These are phyloP conservation scores for Sanghuangporus weigelae DNA, from an alignment of 1,284 basidiomycete genomes.

Conservation along the genomic window DNA sequence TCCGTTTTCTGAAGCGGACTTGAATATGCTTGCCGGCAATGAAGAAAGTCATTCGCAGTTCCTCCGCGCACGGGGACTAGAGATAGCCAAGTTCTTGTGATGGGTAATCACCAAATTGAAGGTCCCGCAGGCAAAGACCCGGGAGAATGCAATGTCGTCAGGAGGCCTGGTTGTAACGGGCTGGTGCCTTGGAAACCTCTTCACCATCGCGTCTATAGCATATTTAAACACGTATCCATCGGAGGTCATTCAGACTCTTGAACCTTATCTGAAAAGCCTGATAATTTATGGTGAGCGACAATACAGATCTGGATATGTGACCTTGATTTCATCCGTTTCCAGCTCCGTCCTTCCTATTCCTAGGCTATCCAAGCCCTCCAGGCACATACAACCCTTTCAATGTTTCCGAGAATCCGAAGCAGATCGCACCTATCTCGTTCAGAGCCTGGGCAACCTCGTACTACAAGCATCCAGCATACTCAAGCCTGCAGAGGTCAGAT, in stretches of 20 bases:
- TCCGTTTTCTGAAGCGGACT: slow-evolving; percentile 17
- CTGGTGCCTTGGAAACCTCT: slow-evolving; percentile 16
- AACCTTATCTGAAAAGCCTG: slow-evolving; percentile 7
- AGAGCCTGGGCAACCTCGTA: slow-evolving; percentile 3
- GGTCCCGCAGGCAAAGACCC: background rate
- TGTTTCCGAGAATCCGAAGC: background rate
- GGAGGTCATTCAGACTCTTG: background rate
- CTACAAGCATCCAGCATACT: slow-evolving; percentile 5
- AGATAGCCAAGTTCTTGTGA: slow-evolving; percentile 17
- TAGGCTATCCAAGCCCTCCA: slow-evolving; percentile 1
- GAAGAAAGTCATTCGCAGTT: slow-evolving; percentile 11
- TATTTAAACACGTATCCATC: background rate
- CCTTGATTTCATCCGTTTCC: too few relatives aligned
- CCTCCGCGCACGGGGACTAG: slow-evolving; percentile 14
- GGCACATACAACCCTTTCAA: slow-evolving; percentile 8
- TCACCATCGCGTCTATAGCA: slow-evolving; percentile 5
- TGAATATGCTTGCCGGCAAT: slow-evolving; percentile 13
- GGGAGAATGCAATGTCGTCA: background rate
- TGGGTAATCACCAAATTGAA: slow-evolving; percentile 10
- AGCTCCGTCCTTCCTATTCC: too few relatives aligned
- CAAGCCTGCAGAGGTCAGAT: background rate
- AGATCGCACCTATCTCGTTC: background rate
- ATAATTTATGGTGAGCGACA: slow-evolving; percentile 13
- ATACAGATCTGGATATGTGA: too few relatives aligned
- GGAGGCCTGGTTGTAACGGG: slow-evolving; percentile 10